Conservation (phyloP, 2,329 filamentous ascomycete genomes). For the Claviceps sp. region DNA sequence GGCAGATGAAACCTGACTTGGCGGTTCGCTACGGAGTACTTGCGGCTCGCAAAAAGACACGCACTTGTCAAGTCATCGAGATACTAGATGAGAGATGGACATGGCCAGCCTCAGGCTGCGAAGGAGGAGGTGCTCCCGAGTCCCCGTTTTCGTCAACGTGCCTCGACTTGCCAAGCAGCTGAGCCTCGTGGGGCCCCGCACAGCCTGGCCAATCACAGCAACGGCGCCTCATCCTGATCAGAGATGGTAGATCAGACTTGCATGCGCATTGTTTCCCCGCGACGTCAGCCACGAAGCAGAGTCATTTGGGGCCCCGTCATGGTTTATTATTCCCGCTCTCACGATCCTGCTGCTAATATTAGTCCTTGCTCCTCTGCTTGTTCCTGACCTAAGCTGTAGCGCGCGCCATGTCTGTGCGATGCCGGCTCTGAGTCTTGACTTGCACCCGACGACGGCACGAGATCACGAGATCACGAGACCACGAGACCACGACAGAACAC, state of each 20-base stretch:
- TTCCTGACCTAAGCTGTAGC: background rate
- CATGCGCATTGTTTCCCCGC: too few species aligned
- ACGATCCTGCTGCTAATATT: background rate
- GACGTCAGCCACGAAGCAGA: too few species aligned
- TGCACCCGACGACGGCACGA: constrained; percentile 3
- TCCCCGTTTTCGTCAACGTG: too few species aligned
- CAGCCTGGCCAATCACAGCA: background rate
- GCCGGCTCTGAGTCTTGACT: constrained; percentile 1
- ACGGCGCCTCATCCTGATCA: background rate
- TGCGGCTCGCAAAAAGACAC: background rate
- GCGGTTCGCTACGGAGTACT: background rate
- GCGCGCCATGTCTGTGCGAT: constrained; percentile 6
- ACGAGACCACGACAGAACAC: constrained; percentile 2
- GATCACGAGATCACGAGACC: constrained; percentile 1
- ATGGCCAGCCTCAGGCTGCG: background rate
- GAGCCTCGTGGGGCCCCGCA: background rate
- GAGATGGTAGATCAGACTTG: too few species aligned
- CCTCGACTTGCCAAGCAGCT: background rate
- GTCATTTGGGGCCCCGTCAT: background rate
- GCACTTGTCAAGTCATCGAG: too few species aligned
- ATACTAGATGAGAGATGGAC: background rate
- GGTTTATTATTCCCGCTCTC: background rate
- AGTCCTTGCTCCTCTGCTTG: background rate
- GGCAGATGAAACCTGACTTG: background rate
- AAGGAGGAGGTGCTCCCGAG: too few species aligned